Conservation (phyloP, 2,329 filamentous ascomycete species). For the Pseudogymnoascus sp. region DNA sequence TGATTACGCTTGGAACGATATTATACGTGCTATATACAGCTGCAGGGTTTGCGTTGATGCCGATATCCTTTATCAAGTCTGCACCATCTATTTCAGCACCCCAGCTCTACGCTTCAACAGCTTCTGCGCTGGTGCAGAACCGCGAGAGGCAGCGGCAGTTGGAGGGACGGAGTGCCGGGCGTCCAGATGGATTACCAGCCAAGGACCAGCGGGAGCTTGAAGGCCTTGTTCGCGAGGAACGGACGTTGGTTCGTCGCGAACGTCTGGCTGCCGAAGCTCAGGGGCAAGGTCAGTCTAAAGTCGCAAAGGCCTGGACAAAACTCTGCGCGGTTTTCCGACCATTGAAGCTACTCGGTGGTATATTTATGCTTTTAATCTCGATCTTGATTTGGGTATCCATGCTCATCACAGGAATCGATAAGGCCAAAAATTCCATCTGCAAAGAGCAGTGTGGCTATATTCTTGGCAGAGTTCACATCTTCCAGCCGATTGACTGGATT, state of each 20-base stretch:
- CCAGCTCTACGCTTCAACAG: constrained; percentile 67
- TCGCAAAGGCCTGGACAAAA: constrained; percentile 73
- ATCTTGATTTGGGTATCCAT: constrained; percentile 81
- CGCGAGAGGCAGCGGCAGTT: constrained; percentile 87
- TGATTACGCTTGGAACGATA: constrained; percentile 78
- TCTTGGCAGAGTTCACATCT: constrained; percentile 76
- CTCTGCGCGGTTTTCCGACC: constrained; percentile 76
- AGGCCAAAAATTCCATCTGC: constrained; percentile 91
- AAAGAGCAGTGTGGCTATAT: constrained; percentile 88
- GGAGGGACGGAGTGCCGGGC: constrained; percentile 74
- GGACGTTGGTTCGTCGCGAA: constrained; percentile 83
- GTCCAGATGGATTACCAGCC: constrained; percentile 64
- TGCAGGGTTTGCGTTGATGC: constrained; percentile 78
- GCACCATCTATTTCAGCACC: constrained; percentile 80
- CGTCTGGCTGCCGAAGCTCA: constrained; percentile 76
- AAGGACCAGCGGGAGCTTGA: constrained; percentile 89
- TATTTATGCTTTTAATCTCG: constrained; percentile 67
- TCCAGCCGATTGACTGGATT: constrained; percentile 91
- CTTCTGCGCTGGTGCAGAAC: constrained; percentile 76
- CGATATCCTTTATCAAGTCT: constrained; percentile 85
- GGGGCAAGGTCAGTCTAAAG: constrained; percentile 66
- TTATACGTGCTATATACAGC: constrained; percentile 87
- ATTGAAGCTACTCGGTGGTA: constrained; percentile 77
- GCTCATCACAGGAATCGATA: constrained; percentile 93
- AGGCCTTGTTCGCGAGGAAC: constrained; percentile 78